Evolutionary conservation across 495 filamentous ascomycete genomes (phyloP).

Genomic region (Penicillium silybi): DNA sequence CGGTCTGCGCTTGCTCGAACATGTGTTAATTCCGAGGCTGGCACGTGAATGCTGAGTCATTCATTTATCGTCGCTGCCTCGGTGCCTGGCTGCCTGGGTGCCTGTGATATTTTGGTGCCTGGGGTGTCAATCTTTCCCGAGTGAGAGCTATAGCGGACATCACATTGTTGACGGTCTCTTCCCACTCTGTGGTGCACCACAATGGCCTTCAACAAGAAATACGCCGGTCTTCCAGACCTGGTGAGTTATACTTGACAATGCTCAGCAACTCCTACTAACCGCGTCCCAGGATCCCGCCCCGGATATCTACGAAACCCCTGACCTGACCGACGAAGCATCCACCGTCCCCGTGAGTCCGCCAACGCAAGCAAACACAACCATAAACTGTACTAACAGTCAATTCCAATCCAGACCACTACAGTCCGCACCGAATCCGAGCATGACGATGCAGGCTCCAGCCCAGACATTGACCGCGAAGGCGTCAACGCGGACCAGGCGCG

Average conservation of each 20-base stretch:
- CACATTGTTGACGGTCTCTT: conserved; percentile 14
- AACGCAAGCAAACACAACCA: conserved; percentile 5
- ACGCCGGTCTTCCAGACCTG: conserved; percentile 79
- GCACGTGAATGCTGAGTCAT: conserved; percentile 24
- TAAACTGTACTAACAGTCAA: conserved; percentile 12
- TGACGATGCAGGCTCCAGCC: conserved; percentile 47
- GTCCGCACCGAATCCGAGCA: conserved; percentile 64
- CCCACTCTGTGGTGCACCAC: conserved; percentile 7
- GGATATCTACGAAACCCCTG: conserved; percentile 94
- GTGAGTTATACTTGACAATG: conserved; percentile 41
- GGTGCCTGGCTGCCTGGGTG: not conserved
- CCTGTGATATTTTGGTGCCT: not conserved
- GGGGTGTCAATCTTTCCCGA: conserved; percentile 1
- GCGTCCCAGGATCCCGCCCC: conserved; percentile 71
- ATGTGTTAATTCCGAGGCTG: conserved; percentile 25
- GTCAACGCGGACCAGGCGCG: conserved; percentile 74
- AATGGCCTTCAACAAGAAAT: conserved; percentile 64
- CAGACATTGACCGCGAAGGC: conserved; percentile 67
- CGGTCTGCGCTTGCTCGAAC: not conserved
- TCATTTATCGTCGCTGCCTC: too few species aligned
- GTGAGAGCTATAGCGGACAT: not conserved
- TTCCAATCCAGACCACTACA: conserved; percentile 51
- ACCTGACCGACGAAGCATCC: conserved; percentile 81
- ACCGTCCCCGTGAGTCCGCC: conserved; percentile 62
- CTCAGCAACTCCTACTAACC: conserved; percentile 7